phyloP scores from a whole-genome alignment of 1,284 basidiomycete genomes.

The Mycosarcoma mackinlayi region DNA sequence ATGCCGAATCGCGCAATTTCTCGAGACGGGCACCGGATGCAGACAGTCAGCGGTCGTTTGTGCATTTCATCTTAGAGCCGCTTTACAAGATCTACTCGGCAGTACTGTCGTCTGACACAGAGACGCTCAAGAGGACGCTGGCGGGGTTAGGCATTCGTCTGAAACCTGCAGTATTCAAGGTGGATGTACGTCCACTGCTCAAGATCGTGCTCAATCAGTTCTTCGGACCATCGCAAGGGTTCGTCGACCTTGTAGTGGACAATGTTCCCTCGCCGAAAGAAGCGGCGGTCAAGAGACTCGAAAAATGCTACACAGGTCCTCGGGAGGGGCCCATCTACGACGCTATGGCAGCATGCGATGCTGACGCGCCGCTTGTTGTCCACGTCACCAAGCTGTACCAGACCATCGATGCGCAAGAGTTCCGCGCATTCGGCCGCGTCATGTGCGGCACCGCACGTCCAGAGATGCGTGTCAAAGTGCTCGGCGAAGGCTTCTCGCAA shows the following conservation, averaged over 20 bases:
- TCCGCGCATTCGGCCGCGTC: slow-evolving; percentile 94
- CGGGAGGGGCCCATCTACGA: slow-evolving; percentile 69
- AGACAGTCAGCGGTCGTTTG: slow-evolving; percentile 86
- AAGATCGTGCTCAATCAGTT: slow-evolving; percentile 95
- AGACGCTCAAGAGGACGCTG: slow-evolving; percentile 84
- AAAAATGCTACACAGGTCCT: slow-evolving; percentile 54
- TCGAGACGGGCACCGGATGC: slow-evolving; percentile 83
- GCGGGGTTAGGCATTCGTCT: slow-evolving; percentile 82
- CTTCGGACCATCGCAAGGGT: slow-evolving; percentile 84
- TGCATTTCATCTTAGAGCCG: slow-evolving; percentile 95
- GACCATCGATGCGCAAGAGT: slow-evolving; percentile 92
- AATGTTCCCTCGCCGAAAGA: slow-evolving; percentile 86
- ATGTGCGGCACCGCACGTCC: slow-evolving; percentile 88
- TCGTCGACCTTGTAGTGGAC: slow-evolving; percentile 91
- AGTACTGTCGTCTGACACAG: slow-evolving; percentile 91
- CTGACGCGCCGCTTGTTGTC: slow-evolving; percentile 88
- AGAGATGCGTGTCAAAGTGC: slow-evolving; percentile 89
- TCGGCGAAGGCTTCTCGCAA: slow-evolving; percentile 94
- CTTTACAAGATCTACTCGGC: slow-evolving; percentile 95
- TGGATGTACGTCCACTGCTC: slow-evolving; percentile 93
- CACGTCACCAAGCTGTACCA: slow-evolving; percentile 94
- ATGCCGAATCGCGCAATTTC: slow-evolving; percentile 84
- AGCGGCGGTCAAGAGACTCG: slow-evolving; percentile 78
- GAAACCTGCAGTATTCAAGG: slow-evolving; percentile 94
- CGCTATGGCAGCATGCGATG: slow-evolving; percentile 83